Percentiles rank a stretch among this genome's conserved stretches.
Evolutionary conservation across 2,329 filamentous ascomycete species (phyloP).

Genomic region (Grosmannia serpens): DNA sequence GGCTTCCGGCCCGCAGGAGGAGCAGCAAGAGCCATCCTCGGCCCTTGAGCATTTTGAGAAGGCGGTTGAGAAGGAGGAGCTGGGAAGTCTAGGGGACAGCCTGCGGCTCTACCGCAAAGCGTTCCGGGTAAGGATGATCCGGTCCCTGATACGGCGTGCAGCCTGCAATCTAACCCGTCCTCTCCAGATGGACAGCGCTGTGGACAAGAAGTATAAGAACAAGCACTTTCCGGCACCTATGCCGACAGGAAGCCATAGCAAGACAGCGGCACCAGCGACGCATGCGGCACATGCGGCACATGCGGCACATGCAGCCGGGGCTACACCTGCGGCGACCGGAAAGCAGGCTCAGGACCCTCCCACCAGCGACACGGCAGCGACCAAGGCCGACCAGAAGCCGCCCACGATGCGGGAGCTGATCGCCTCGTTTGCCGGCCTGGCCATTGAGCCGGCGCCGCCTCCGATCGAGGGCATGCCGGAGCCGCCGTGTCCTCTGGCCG

Average conservation of each 20-base stretch:
- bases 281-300: neutral
- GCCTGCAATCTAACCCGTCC: neutral
- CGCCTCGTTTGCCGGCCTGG: conserved; percentile 57
- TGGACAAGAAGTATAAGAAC: conserved; percentile 78
- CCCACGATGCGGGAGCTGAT: conserved; percentile 59
- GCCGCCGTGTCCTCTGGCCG: conserved; percentile 70
- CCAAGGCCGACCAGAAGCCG: conserved; percentile 41
- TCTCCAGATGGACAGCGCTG: conserved; percentile 64
- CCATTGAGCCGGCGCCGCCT: conserved; percentile 57
- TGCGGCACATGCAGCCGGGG: neutral
- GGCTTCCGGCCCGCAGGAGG: neutral
- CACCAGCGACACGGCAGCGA: conserved; percentile 29
- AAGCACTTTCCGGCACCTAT: conserved; percentile 72
- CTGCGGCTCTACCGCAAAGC: conserved; percentile 79
- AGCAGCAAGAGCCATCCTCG: conserved; percentile 44
- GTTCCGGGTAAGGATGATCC: conserved; percentile 52
- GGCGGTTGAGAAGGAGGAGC: conserved; percentile 77
- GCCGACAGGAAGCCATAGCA: conserved; percentile 24
- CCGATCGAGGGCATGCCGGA: conserved; percentile 58
- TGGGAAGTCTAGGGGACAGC: conserved; percentile 82
- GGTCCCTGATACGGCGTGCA: neutral
- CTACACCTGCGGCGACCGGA: conserved; percentile 20
- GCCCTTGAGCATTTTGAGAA: conserved; percentile 88
- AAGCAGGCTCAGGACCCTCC: conserved; percentile 24
- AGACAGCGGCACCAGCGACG: conserved; percentile 9